Evolutionary conservation across 805 yeast genomes (phyloP).

Genomic region (Lipomyces anomalus): DNA sequence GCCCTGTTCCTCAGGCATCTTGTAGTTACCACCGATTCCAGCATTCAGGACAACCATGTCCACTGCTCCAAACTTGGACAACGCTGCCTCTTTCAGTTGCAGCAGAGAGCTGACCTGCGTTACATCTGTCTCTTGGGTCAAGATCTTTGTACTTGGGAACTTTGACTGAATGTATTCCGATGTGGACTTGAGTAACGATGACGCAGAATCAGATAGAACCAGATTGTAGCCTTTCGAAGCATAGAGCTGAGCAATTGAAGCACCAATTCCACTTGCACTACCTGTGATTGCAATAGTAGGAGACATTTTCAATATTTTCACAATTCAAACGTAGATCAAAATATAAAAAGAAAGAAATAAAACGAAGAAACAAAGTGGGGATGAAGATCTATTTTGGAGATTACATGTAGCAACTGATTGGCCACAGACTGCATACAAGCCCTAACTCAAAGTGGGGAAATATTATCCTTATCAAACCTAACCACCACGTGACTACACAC

Average conservation of each 20-base stretch:
- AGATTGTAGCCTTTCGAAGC: constrained; percentile 28
- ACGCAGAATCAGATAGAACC: constrained; percentile 25
- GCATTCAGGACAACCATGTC: constrained; percentile 29
- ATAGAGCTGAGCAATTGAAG: constrained; percentile 28
- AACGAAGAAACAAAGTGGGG: too few species aligned
- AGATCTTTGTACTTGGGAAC: constrained; percentile 14
- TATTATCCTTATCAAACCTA: too few species aligned
- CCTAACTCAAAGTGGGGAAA: too few species aligned
- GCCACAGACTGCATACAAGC: too few species aligned
- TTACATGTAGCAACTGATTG: too few species aligned
- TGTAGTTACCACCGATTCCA: constrained; percentile 23
- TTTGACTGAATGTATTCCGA: constrained; percentile 9
- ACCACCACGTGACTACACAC: too few species aligned
- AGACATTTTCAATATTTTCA: constrained; percentile 11
- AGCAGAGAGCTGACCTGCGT: constrained; percentile 20
- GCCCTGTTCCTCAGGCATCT: constrained; percentile 15
- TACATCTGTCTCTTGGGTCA: constrained; percentile 24
- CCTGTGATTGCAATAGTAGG: constrained; percentile 28
- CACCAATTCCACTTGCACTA: constrained; percentile 27
- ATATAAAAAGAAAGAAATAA: too few species aligned
- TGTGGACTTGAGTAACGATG: constrained; percentile 14
- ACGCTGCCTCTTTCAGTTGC: constrained; percentile 23
- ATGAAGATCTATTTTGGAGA: too few species aligned
- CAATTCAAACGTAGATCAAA: too few species aligned
- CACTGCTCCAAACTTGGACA: constrained; percentile 20